phyloP scores from a whole-genome alignment of 2,329 filamentous ascomycete species.

The Tothia fuscella region DNA sequence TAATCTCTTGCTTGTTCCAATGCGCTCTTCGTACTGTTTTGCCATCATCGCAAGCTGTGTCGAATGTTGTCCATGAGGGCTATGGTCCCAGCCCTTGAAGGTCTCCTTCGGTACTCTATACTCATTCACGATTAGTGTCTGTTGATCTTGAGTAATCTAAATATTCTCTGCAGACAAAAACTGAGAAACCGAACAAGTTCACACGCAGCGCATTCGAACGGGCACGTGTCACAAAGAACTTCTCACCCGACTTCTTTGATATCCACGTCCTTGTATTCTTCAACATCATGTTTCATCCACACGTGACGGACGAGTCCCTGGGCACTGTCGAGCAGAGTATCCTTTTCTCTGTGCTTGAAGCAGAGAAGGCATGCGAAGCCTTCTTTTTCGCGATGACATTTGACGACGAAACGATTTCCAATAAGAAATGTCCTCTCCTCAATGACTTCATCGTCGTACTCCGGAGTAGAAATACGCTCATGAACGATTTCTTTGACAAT shows the following conservation, averaged over 20 bases:
- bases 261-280: slow-evolving; percentile 22
- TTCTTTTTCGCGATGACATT: slow-evolving; percentile 25
- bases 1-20: too few species aligned
- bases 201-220: too few species aligned
- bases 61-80: too few species aligned
- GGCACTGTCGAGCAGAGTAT: slow-evolving; percentile 24
- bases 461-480: slow-evolving; percentile 17
- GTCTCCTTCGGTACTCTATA: too few species aligned
- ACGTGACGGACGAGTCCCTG: slow-evolving; percentile 26
- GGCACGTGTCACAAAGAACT: too few species aligned
- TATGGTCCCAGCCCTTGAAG: too few species aligned
- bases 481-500: slow-evolving; percentile 22
- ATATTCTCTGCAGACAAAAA: too few species aligned
- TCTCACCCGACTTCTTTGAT: slow-evolving; percentile 17
- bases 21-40: too few species aligned
- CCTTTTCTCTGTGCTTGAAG: slow-evolving; percentile 20
- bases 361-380: slow-evolving; percentile 27
- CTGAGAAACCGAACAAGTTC: too few species aligned
- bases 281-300: slow-evolving; percentile 21
- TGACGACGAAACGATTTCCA: slow-evolving; percentile 26
- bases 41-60: too few species aligned
- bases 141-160: too few species aligned
- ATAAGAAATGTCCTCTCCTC: slow-evolving; percentile 25
- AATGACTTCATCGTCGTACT: slow-evolving; percentile 21
- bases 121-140: too few species aligned